Base-by-base conservation (phyloP, 176 grass and related monocot genomes). In the Bromus sterilis region DNA sequence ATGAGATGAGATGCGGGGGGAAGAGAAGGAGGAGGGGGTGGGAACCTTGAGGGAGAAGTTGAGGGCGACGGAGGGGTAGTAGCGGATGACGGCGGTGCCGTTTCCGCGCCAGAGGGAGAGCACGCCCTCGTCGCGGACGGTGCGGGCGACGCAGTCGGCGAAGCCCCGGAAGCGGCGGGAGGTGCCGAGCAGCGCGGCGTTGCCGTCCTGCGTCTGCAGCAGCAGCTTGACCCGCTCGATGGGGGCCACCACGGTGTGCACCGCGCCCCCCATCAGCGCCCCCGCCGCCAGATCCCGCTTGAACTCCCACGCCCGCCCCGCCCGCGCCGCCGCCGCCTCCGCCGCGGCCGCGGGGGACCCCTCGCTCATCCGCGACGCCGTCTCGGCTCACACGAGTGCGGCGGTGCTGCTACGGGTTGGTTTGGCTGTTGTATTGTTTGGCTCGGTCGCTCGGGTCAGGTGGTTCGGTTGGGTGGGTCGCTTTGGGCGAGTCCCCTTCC, bases 11-110 rank as follows among this genome's bases (percentile, higher is more conserved):
- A 32, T 56, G 73, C 32, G 20, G 76, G n/a, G 18, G 1, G 6
- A 2, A 6, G 32, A 8, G 32, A 60, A 40, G 60, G 14, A 33
- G 15, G n/a, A 69, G 21, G 58, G 59, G 77, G 64, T 4, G 6
- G 31, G 88, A 82, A 99, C 93, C 93, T 96, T 99, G 74, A 99
- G 89, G 28, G 97, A 99, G 97, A 99, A 99, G 88, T 99, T 99
- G 93, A 99, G 91, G 57, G 97, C 97, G 69, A 99, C 97, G 71
- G 93, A 95, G 89, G 97, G 97, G 85, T 99, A 99, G 83, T 99
- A 93, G 21, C 97, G 87, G 89, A 99, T 84, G 91, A 99, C 91
- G 76, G 87, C 77, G 64, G 93, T 93, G 77, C 97, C 97, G 86
- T 99, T 95, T 67, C 97, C 97, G 18, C 97, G 91, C 97, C 97